Conservation (phyloP, 225 moss, liverwort and hornwort species). For the Pleurozium schreberi region DNA sequence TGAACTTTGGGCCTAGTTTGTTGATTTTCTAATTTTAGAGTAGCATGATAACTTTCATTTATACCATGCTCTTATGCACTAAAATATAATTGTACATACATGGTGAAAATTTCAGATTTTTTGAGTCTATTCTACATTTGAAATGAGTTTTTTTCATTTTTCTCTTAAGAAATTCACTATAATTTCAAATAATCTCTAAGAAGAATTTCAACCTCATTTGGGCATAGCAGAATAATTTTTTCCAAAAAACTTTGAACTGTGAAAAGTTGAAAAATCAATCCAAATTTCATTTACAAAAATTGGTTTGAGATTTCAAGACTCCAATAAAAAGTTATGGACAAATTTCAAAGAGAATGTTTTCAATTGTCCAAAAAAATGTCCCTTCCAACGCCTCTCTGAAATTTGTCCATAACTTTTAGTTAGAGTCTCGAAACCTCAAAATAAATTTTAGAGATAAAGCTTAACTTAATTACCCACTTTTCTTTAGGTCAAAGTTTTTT, state of each 20-base stretch:
- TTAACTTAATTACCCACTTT: fast-evolving
- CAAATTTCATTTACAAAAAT: not conserved
- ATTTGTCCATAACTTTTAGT: not conserved
- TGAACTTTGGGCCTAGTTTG: too few species aligned
- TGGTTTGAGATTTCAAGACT: fast-evolving
- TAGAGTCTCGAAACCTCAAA: fast-evolving
- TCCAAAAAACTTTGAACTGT: not conserved
- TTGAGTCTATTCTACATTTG: too few species aligned
- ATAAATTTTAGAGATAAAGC: fast-evolving
- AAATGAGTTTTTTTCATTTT: too few species aligned
- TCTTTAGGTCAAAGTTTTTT: fast-evolving
- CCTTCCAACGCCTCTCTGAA: too few species aligned
- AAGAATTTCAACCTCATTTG: not conserved
- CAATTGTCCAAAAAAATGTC: too few species aligned
- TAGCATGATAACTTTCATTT: too few species aligned
- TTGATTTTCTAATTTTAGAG: too few species aligned
- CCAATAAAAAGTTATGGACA: not conserved
- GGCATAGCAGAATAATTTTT: not conserved
- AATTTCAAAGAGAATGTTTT: not conserved
- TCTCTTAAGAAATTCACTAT: too few species aligned
- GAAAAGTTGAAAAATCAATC: fast-evolving
- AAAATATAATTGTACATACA: too few species aligned
- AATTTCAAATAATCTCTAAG: too few species aligned
- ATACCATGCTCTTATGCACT: too few species aligned
- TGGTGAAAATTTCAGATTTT: too few species aligned